Evolutionary conservation across 2,329 filamentous ascomycete genomes (phyloP).

Genomic region (Pseudopithomyces maydicus): DNA sequence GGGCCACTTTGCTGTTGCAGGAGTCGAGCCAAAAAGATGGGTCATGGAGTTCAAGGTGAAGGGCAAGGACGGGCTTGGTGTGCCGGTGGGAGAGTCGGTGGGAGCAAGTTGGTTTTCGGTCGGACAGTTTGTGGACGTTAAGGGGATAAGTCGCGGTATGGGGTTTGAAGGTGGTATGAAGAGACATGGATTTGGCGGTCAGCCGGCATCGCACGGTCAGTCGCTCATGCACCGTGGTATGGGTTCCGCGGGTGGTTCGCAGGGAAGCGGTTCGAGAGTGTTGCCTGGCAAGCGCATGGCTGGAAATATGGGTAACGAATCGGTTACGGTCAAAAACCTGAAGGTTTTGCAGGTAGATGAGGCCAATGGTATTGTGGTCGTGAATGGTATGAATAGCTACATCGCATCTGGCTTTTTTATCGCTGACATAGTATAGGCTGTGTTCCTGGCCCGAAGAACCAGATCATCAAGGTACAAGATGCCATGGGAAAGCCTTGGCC

Average conservation of each 20-base stretch:
- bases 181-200: conserved; percentile 85
- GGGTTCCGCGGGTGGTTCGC: conserved; percentile 85
- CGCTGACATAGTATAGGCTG: conserved; percentile 53
- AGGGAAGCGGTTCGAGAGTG: conserved; percentile 91
- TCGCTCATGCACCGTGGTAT: conserved; percentile 92
- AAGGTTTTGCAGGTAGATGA: conserved; percentile 86
- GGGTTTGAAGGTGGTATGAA: conserved; percentile 99
- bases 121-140: conserved; percentile 89
- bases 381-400: conserved; percentile 67
- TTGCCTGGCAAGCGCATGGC: conserved; percentile 98
- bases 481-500: conserved; percentile 86
- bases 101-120: conserved; percentile 88
- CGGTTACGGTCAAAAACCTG: conserved; percentile 88
- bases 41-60: conserved; percentile 88
- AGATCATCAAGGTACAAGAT: conserved; percentile 84
- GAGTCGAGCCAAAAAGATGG: conserved; percentile 81
- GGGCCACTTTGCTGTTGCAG: conserved; percentile 84
- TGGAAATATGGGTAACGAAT: conserved; percentile 89
- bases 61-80: conserved; percentile 70
- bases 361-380: conserved; percentile 83
- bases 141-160: conserved; percentile 80
- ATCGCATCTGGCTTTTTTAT: neutral
- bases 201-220: conserved; percentile 92
- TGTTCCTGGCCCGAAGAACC: conserved; percentile 86
- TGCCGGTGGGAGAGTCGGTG: conserved; percentile 76